Evolutionary conservation across 2,329 filamentous ascomycete genomes (phyloP), one percentile per base, ranked within the genome.

Genomic region (Ophiostoma ulmi): DNA sequence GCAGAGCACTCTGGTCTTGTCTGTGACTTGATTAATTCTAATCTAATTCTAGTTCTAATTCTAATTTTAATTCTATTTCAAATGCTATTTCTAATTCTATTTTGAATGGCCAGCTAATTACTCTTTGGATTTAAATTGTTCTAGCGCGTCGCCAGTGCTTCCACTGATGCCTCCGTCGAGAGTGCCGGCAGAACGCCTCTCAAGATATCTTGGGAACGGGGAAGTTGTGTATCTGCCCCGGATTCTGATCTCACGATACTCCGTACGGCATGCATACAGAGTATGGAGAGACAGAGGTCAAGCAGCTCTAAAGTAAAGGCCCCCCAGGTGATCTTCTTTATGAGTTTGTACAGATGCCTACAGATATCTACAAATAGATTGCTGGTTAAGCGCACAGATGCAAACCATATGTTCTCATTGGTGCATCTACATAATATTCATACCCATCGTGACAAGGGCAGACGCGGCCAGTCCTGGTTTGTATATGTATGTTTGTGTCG

Each of bases 71-170:
- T 20, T 48, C 20, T 48, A 26, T 26, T 26, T 48, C 17, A n/a
- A n/a, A 48, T 58, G 26, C 3, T 31, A 31, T 13, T 48, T 48
- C 44, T n/a, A 58, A 22, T 58, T 26, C n/a, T 13, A 58, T 26
- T 55, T 3, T 22, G 22, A 11, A 5, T 58, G 31, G 31, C 31
- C 31, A 31, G 31, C 38, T 10, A 10, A 48, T 20, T n/a, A 39
- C 11, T 6, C 44, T 48, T 22, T 22, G 6, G 48, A 11, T 22
- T 22, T 55, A 26, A n/a, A 48, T 58, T 31, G 58, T 63, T 63
- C 58, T 63, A 63, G 58, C 58, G 58, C 58, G 26, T 36, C 58
- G 58, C 31, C 52, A 63, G 58, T 63, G 58, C 26, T 63, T 63
- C 58, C 8, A 63, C 58, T 61, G 22, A 58, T 58, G 31, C 11